phyloP scores from a whole-genome alignment of 495 filamentous ascomycete genomes.

The Aspergillus kassunensis region DNA sequence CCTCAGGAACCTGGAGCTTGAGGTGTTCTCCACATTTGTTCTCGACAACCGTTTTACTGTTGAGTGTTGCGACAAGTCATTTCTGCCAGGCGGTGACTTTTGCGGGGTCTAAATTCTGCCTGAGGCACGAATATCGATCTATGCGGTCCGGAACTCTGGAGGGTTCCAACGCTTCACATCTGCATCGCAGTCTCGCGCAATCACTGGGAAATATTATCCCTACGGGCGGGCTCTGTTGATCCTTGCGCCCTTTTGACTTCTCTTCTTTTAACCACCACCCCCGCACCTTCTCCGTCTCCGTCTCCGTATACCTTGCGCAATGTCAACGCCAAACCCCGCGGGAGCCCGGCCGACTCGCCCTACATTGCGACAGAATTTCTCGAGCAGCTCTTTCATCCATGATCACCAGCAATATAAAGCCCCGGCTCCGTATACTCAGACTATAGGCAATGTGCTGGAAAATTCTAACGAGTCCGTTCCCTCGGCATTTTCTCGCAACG shows the following conservation, averaged over 20 bases:
- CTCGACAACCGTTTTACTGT: too few relatives aligned
- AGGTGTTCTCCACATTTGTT: too few relatives aligned
- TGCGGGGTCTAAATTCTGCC: not conserved
- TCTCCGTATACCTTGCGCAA: slow-evolving; percentile 16
- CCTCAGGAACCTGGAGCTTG: too few relatives aligned
- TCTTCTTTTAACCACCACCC: not conserved
- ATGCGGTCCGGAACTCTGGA: too few relatives aligned
- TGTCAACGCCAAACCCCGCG: slow-evolving; percentile 29
- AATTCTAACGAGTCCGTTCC: slow-evolving; percentile 17
- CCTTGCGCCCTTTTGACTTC: not conserved
- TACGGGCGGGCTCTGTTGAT: slow-evolving; percentile 14
- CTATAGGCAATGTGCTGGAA: slow-evolving; percentile 41
- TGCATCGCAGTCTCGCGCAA: slow-evolving; percentile 8
- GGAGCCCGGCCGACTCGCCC: slow-evolving; percentile 33
- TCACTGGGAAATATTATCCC: slow-evolving; percentile 6
- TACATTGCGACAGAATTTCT: slow-evolving; percentile 47
- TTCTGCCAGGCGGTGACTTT: slow-evolving; percentile 18
- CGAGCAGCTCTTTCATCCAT: slow-evolving; percentile 64
- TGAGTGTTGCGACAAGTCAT: too few relatives aligned
- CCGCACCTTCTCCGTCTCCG: slow-evolving; percentile 1
- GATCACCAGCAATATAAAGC: slow-evolving; percentile 75
- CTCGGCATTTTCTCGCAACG: slow-evolving; percentile 24
- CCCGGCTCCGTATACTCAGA: slow-evolving; percentile 39
- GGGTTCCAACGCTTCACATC: not conserved
- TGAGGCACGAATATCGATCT: slow-evolving; percentile 15